phyloP scores from a whole-genome alignment of 345 rosid species.

The Syzygium aqueum region DNA sequence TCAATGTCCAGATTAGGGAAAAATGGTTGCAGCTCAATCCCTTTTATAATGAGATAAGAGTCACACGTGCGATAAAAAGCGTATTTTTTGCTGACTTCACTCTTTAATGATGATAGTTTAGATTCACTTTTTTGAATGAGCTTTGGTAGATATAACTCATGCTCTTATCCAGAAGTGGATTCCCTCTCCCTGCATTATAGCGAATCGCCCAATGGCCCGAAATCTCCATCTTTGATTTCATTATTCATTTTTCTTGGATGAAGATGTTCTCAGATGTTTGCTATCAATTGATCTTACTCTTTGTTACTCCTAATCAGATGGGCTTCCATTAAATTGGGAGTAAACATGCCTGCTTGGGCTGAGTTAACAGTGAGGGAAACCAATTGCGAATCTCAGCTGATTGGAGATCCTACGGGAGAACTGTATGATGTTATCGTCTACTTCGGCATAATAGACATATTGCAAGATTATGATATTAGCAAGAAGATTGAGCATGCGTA shows the following conservation, averaged over 20 bases:
- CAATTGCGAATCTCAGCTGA: slow-evolving; percentile 49
- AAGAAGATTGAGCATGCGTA: slow-evolving; percentile 97
- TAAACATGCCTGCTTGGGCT: slow-evolving; percentile 67
- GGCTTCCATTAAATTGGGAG: slow-evolving; percentile 65
- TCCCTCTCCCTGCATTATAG: background rate
- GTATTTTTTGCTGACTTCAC: background rate
- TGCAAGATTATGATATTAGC: slow-evolving; percentile 96
- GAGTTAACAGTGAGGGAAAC: slow-evolving; percentile 65
- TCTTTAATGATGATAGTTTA: background rate
- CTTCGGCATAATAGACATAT: slow-evolving; percentile 89
- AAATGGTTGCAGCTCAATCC: background rate
- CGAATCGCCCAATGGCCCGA: background rate
- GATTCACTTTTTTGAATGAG: background rate
- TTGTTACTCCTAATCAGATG: slow-evolving; percentile 22
- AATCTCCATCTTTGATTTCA: background rate
- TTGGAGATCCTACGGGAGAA: slow-evolving; percentile 85
- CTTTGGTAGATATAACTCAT: background rate
- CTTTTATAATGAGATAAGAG: background rate
- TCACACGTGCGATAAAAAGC: background rate
- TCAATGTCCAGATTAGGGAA: background rate
- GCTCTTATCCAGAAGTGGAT: background rate
- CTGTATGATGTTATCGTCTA: slow-evolving; percentile 57
- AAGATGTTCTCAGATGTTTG: background rate
- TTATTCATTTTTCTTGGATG: background rate
- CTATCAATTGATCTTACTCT: background rate